Base-by-base conservation (phyloP, 2,329 filamentous ascomycete species). In the Microsporum audouinii region DNA sequence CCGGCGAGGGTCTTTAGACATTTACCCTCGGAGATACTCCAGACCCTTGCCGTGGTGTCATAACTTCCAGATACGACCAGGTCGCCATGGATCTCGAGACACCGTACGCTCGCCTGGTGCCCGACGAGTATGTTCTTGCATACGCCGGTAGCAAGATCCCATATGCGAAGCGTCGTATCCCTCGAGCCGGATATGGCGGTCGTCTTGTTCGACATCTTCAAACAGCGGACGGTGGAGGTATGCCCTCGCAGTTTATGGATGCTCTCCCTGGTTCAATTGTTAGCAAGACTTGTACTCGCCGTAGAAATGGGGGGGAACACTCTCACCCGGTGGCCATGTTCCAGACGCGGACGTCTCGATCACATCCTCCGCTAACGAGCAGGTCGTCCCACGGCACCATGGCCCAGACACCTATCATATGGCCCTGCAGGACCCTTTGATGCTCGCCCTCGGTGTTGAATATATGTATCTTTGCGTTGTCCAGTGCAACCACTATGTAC, bases 331-430 rank as follows among this genome's bases (percentile, higher is more conserved):
- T 95, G 58, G 86, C 85, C 79, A 99, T 86, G 70, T 99, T 89
- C 94, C 94, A 99, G 4, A 99, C 94, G 61, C 94, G 84, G 33
- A 99, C 94, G 71, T 99, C 94, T 63, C 94, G 84, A 76, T 99
- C 94, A 72, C 94, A 99, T 4, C 94, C 94, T 68, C 94, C 94
- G 68, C 91, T 96, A 63, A 99, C 94, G 63, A 99, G 81, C 59
- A 89, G 88, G 72, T 99, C 92, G 63, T 89, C 92, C 89, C 91
- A 96, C 5, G 94, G 94, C 29, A 99, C 91, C 92, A 99, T 97
- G 57, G 94, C 94, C 94, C 94, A 99, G 23, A 99, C 94, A 45
- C 94, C 94, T 94, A 99, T 99, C 51, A 97, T 89, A 76, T 99
- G 94, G 8, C 94, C 94, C 70, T 94, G 88, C 33, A 99, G 78